A percentile compares a stretch with the other conserved stretches of the same genome.
These are phyloP conservation scores for Barnettozyma sp. DNA, from an alignment of 805 yeast species.

Conservation along the genomic window DNA sequence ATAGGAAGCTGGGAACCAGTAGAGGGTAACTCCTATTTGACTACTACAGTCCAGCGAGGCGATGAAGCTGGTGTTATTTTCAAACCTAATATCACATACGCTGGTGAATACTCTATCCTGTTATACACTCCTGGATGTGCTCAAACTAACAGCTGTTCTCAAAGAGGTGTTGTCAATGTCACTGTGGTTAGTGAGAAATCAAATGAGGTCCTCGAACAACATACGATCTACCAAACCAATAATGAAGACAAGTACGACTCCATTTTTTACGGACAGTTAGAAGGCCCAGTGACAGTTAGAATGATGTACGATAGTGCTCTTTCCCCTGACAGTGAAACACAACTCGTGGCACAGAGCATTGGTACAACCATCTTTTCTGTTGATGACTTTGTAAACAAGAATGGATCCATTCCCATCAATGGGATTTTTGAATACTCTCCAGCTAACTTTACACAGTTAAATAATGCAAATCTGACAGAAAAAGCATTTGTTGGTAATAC, in stretches of 20 bases:
- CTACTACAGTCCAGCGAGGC: slow-evolving; percentile 26
- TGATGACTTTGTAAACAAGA: slow-evolving; percentile 31
- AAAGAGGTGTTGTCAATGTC: slow-evolving; percentile 75
- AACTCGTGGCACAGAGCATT: slow-evolving; percentile 68
- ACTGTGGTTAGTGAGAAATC: slow-evolving; percentile 44
- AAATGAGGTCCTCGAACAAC: slow-evolving; percentile 33
- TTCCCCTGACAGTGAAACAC: slow-evolving; percentile 29
- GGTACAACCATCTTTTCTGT: slow-evolving; percentile 42
- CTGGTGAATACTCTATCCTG: slow-evolving; percentile 69
- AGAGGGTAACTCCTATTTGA: slow-evolving; percentile 32
- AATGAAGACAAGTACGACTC: slow-evolving; percentile 72
- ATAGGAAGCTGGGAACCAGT: slow-evolving; percentile 28
- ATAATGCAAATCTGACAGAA: slow-evolving; percentile 23
- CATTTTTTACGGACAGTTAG: slow-evolving; percentile 62
- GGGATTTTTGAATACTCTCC: slow-evolving; percentile 81
- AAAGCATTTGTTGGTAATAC: slow-evolving; percentile 39
- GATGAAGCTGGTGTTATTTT: slow-evolving; percentile 40
- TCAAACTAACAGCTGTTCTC: slow-evolving; percentile 55
- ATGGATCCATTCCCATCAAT: slow-evolving; percentile 43
- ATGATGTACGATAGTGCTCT: slow-evolving; percentile 33
- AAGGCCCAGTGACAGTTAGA: slow-evolving; percentile 39
- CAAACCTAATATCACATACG: slow-evolving; percentile 59
- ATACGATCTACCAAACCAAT: slow-evolving; percentile 72
- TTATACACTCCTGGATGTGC: slow-evolving; percentile 86
- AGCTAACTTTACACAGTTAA: slow-evolving; percentile 48